Evolutionary conservation across 805 yeast species (phyloP), one percentile per base, ranked within the genome.

Genomic region (Hanseniaspora guilliermondii): DNA sequence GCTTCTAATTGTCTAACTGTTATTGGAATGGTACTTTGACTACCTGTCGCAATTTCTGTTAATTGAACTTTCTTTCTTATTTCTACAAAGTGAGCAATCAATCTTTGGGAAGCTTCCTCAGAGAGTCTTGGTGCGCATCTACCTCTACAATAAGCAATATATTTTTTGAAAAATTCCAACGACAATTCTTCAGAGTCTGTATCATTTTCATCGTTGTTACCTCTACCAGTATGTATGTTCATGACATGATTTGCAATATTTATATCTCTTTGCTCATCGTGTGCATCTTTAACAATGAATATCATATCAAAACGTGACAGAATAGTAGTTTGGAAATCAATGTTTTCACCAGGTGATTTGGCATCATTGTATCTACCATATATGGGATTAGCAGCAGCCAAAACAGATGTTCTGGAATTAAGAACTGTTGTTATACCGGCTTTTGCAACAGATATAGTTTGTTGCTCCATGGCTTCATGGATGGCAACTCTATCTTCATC

Each of bases 391-490:
- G 98, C 98, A 24, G 98, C 98, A 0, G 98, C 98, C 47, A 93
- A 73, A 4, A 93, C 98, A 36, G 95, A 83, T 0, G 98, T 93
- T 70, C 99, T 78, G 3, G 98, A 93, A 69, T 93, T 93, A 61
- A 93, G 76, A 55, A 93, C 89, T 0, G 99, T 93, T 2, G 97
- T 93, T 61, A 93, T 93, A 68, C 99, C 99, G 9, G 99, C 99
- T 68, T 93, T 93, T 33, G 99, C 98, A 67, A 93, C 89, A 14
- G 97, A 91, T 57, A 93, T 93, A 0, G 98, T 93, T 70, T 93
- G 99, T 70, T 93, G 99, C 72, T 93, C 99, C 99, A 93, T 93
- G 12, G 98, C 98, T 74, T 93, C 99, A 69, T 93, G 99, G 60
- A 93, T 93, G 0, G 98, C 97, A 38, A 93, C 97, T 65, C 99